Base-by-base conservation (phyloP, 352 stramenopile species). In the Blastocystis sp. region DNA sequence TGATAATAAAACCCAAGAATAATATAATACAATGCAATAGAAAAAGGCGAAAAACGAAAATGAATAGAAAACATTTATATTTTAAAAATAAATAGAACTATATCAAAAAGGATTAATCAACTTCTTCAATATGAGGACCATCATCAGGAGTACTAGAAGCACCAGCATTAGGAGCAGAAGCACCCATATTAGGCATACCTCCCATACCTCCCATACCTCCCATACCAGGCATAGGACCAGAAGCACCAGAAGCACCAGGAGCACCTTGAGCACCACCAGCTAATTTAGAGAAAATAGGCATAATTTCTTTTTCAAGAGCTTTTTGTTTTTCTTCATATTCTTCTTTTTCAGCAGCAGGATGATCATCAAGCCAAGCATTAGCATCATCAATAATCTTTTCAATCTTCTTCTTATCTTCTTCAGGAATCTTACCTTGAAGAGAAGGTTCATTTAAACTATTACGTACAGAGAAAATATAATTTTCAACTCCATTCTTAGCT, bases 321-420 rank as follows among this genome's bases (percentile, higher is more conserved):
- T 88, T 84, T 74, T 90, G 84, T 79, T 94, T 92, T 68, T 88
- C 80, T 69, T 93, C 84, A 32, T 80, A 87, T 70, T 93, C 83
- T 68, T 89, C 82, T 31, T 85, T 79, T 47, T 85, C 84, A 28
- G 77, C 79, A 48, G 77, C 70, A 62, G 82, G 76, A 73, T 81
- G 43, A 43, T 75, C 73, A 18, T 79, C 73, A 28, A 90, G 70
- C 83, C 84, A 93, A 4, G 37, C 4, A 19, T n/a, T n/a, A n/a
- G n/a, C n/a, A n/a, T n/a, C 80, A 1, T 79, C 58, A 55, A 81
- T 75, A 41, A 66, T 74, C 31, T 71, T 47, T 44, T 75, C 48
- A 36, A 84, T 56, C 35, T 72, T 80, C 47, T 74, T 67, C 69
- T 83, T 83, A 62, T 88, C 79, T 24, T 72, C 70, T 0, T 46